Evolutionary conservation across 306 rosid species (phyloP), one percentile per base, ranked within the genome.

Genomic region (Castanopsis chinensis): DNA sequence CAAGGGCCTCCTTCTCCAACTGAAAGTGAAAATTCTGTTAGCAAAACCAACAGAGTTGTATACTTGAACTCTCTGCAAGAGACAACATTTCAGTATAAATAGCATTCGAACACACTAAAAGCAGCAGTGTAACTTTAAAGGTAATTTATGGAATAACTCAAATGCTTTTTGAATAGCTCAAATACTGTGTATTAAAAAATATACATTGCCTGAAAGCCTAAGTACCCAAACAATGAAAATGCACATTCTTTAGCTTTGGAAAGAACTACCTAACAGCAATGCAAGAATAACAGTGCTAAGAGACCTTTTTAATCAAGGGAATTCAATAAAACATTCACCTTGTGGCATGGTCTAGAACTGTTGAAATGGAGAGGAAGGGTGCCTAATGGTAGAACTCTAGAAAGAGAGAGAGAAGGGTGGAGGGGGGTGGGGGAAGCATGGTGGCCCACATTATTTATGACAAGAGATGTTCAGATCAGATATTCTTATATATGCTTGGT

Each of bases 1-100:
- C 82, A 68, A 84, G 85, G 69, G 99, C 96, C 80, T 93, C 97
- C 85, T 93, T 95, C 88, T 95, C 97, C 91, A 93, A 82, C 99
- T 95, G 98, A 71, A 81, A 81, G 74, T 54, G 35, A 70, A 81
- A 81, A 25, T 79, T 37, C 19, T 28, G 57, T 78, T 76, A 82
- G 83, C 51, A 67, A 67, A 67, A 19, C 72, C 51, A 14, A n/a
- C 70, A 1, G 70, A 64, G 19, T 64, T 64, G 70, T 61, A 81
- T 45, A 72, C 41, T 64, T 64, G 45, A 56, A 81, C 30, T 74
- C 41, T 51, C 73, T 63, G 75, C 72, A 58, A 41, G 72, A 69
- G 25, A 80, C 51, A 21, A 63, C 28, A 37, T 72, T 77, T 49
- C 60, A 79, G 51, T 52, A 76, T 21, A 53, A 53, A 67, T 21